These are phyloP conservation scores for Fusarium sambucinum DNA, from an alignment of 2,329 filamentous ascomycete genomes.

Conservation along the genomic window DNA sequence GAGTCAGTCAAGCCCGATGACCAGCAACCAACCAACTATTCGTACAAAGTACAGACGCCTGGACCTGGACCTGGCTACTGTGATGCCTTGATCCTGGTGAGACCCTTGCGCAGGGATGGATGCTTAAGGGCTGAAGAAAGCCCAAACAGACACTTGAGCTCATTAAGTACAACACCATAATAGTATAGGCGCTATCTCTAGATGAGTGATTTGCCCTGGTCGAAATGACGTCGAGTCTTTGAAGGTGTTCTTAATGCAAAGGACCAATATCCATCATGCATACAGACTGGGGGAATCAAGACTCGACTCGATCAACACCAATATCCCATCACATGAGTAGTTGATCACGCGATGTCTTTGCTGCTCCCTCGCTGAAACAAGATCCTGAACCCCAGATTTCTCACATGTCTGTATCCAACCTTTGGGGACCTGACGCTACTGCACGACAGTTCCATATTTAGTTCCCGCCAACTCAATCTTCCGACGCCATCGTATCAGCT, in stretches of 20 bases:
- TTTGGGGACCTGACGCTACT: slow-evolving; percentile 33
- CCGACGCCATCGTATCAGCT: slow-evolving; percentile 23
- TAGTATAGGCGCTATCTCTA: slow-evolving; percentile 18
- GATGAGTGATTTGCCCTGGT: slow-evolving; percentile 22
- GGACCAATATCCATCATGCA: not conserved
- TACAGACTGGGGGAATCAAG: not conserved
- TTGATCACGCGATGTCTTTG: not conserved
- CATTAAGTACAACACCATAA: slow-evolving; percentile 31
- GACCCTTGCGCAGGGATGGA: slow-evolving; percentile 27
- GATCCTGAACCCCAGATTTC: slow-evolving; percentile 25
- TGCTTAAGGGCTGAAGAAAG: slow-evolving; percentile 21
- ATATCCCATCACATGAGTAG: slow-evolving; percentile 3
- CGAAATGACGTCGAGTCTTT: slow-evolving; percentile 32
- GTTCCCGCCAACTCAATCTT: slow-evolving; percentile 33
- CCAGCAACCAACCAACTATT: slow-evolving; percentile 18
- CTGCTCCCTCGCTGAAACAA: not conserved
- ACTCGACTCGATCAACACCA: not conserved
- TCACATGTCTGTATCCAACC: slow-evolving; percentile 14
- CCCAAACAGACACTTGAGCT: slow-evolving; percentile 25
- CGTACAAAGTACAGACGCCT: slow-evolving; percentile 22
- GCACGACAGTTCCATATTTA: slow-evolving; percentile 43
- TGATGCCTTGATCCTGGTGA: slow-evolving; percentile 23
- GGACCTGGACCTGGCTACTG: slow-evolving; percentile 16
- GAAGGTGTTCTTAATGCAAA: not conserved
- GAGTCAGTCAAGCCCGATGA: slow-evolving; percentile 36